A percentile compares a stretch with the other conserved stretches of the same genome.
These are phyloP conservation scores for Candida silvicultrix DNA, from an alignment of 805 yeast genomes.

Conservation along the genomic window DNA sequence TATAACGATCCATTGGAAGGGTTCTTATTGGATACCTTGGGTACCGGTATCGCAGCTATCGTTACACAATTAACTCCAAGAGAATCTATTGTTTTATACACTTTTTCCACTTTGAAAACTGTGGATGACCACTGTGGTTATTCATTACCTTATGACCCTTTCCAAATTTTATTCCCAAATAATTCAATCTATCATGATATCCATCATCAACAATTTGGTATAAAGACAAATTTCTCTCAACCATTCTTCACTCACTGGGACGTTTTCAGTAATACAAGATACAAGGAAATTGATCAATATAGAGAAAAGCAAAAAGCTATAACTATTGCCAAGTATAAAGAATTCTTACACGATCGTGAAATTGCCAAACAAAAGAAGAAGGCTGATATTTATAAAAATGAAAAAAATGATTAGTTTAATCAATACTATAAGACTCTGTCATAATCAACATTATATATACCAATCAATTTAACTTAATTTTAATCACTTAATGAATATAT, in stretches of 20 bases:
- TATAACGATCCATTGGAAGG: slow-evolving; percentile 96
- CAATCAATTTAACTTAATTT: not conserved
- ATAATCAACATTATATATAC: too few species aligned
- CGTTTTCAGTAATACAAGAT: slow-evolving; percentile 60
- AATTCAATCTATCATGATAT: slow-evolving; percentile 95
- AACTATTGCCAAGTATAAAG: slow-evolving; percentile 59
- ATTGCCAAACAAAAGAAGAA: slow-evolving; percentile 22
- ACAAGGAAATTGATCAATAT: slow-evolving; percentile 59
- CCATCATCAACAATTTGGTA: slow-evolving; percentile 95
- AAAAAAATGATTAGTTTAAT: not conserved
- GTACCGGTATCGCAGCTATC: slow-evolving; percentile 80
- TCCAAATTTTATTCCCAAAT: slow-evolving; percentile 89
- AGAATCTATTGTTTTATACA: slow-evolving; percentile 67
- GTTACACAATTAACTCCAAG: slow-evolving; percentile 62
- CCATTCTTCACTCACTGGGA: slow-evolving; percentile 98
- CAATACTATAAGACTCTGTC: too few species aligned
- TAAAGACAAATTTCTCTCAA: slow-evolving; percentile 88
- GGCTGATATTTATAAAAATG: slow-evolving; percentile 10
- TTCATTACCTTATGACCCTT: slow-evolving; percentile 83
- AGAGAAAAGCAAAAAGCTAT: slow-evolving; percentile 58
- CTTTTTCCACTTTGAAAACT: slow-evolving; percentile 91
- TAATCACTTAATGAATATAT: not conserved
- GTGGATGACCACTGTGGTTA: slow-evolving; percentile 99
- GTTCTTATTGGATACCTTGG: slow-evolving; percentile 82
- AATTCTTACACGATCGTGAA: slow-evolving; percentile 41